Conservation (phyloP, 352 stramenopile species). For the Elongisporangium anandrum region DNA sequence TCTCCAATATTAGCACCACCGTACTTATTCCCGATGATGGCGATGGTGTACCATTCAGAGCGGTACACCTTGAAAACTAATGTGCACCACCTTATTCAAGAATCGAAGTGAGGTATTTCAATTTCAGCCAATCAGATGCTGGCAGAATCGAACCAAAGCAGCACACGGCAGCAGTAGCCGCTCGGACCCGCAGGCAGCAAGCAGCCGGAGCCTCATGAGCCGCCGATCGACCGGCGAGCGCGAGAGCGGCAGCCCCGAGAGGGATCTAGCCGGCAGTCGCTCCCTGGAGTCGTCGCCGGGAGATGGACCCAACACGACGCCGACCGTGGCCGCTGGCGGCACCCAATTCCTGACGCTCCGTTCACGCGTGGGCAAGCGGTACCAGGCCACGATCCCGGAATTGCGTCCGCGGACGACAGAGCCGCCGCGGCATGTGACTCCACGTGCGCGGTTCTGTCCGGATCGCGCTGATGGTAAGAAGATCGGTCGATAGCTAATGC, state of each 20-base stretch:
- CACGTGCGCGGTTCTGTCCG: constrained; percentile 35
- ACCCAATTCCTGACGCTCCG: constrained; percentile 66
- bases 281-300: not conserved
- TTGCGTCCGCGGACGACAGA: constrained; percentile 28
- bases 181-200: constrained; percentile 2
- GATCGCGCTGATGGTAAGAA: constrained; percentile 49
- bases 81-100: no score
- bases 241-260: not conserved
- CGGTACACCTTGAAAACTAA: no score
- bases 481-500: not conserved
- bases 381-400: constrained; percentile 68
- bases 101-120: no score
- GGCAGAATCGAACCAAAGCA: not conserved
- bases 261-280: not conserved
- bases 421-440: constrained; percentile 20
- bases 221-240: constrained; percentile 2
- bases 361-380: constrained; percentile 77
- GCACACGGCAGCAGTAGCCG: not conserved
- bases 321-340: constrained; percentile 1
- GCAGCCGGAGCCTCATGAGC: not conserved
- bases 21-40: not conserved
- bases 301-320: not conserved
- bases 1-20: not conserved
- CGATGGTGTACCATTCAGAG: not conserved
- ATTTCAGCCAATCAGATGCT: not conserved